Evolutionary conservation across 208 protist species (phyloP).

Genomic region (Trypanosoma congolense): DNA sequence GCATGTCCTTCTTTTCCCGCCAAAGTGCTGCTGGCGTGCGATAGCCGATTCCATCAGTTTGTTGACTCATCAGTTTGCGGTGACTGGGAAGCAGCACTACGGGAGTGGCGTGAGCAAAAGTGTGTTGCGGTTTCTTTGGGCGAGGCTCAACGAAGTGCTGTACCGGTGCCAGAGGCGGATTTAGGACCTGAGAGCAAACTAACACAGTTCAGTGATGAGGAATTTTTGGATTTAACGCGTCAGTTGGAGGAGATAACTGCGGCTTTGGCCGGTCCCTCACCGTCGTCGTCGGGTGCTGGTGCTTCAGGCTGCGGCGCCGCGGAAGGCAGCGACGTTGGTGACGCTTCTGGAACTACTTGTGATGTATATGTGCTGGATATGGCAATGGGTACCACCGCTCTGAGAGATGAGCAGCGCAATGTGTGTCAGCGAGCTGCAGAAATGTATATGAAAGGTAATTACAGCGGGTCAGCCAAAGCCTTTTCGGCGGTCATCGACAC

Average conservation of each 20-base stretch:
- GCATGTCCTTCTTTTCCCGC: slow-evolving; percentile 6
- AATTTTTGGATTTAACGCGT: slow-evolving; percentile 49
- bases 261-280: slow-evolving; percentile 1
- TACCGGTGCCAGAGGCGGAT: background rate
- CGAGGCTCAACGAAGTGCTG: slow-evolving; percentile 5
- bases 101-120: slow-evolving; percentile 17
- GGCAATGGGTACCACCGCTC: slow-evolving; percentile 12
- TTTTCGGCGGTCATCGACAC: slow-evolving; percentile 25
- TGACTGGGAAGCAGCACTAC: slow-evolving; percentile 16
- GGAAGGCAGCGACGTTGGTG: background rate
- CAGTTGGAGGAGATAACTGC: slow-evolving; percentile 37
- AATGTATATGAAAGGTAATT: slow-evolving; percentile 13
- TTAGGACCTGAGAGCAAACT: background rate
- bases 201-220: slow-evolving; percentile 25
- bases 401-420: slow-evolving; percentile 1
- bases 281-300: background rate
- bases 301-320: background rate
- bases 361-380: slow-evolving; percentile 17
- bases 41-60: slow-evolving; percentile 16
- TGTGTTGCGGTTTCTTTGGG: slow-evolving; percentile 1
- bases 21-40: slow-evolving; percentile 20
- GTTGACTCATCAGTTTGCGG: slow-evolving; percentile 12
- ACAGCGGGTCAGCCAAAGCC: slow-evolving; percentile 7
- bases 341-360: too few species aligned
- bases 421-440: slow-evolving; percentile 17